These are phyloP conservation scores for Ascocoryne sarcoides DNA, from an alignment of 2,329 filamentous ascomycete genomes.

Conservation along the genomic window DNA sequence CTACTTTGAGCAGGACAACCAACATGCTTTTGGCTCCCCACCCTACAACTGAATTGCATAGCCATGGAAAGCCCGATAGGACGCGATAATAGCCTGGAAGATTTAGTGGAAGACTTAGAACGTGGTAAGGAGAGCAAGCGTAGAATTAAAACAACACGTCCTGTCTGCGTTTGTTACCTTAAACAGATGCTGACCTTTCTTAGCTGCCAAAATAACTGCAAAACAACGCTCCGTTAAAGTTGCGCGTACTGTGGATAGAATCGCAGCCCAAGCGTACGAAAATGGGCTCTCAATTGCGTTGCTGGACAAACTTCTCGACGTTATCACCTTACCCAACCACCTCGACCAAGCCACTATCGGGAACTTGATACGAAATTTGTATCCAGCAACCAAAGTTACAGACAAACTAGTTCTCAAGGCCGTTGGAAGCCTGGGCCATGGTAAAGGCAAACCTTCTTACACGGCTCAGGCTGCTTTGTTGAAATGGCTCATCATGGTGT, in stretches of 20 bases:
- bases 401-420: constrained; percentile 54
- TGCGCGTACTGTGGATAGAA: constrained; percentile 53
- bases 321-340: constrained; percentile 56
- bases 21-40: no score
- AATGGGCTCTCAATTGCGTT: constrained; percentile 54
- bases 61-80: neutral
- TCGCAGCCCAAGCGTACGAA: constrained; percentile 56
- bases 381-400: constrained; percentile 59
- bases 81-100: neutral
- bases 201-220: constrained; percentile 51
- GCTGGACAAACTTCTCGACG: constrained; percentile 54
- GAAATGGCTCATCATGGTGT: constrained; percentile 70
- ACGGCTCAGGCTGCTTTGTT: constrained; percentile 62
- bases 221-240: constrained; percentile 58
- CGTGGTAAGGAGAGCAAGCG: neutral
- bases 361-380: constrained; percentile 63
- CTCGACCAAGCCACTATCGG: constrained; percentile 70
- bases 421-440: constrained; percentile 68
- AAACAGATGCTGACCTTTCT: no score
- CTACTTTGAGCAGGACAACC: no score
- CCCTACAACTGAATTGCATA: no score
- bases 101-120: neutral
- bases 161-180: no score
- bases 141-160: no score
- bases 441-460: constrained; percentile 64